Evolutionary conservation across 495 filamentous ascomycete genomes (phyloP), one percentile per base, ranked within the genome.

Genomic region (Penicillium psychrofluorescens): DNA sequence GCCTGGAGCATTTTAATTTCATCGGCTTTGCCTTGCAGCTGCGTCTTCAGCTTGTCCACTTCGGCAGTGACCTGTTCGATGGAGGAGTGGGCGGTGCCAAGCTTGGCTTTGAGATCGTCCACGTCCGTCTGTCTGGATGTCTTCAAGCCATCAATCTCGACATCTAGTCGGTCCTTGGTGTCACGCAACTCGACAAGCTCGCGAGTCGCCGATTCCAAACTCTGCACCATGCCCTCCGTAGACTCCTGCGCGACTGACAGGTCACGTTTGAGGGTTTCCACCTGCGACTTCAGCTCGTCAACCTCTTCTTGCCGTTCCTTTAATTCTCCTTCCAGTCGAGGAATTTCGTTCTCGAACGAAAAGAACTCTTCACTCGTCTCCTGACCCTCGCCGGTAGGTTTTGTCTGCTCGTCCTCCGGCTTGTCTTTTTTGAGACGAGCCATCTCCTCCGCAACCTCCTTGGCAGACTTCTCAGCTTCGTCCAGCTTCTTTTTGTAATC

Each of bases 271-370:
- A 81, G 65, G 34, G 64, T 73, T 16, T 75, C 74, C 12, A 86
- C 62, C 41, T 86, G 78, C 8, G 66, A 59, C 51, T 84, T 84
- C 12, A 91, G 74, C 13, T 70, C 68, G 30, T 76, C 73, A 29
- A 90, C 74, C 55, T 90, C 82, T 29, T 76, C 69, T 46, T 88
- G 79, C 35, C 75, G 75, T 42, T 71, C 68, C 46, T 81, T 67
- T 38, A 88, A 53, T 49, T 82, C 78, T 1, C 66, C 60, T 43
- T 82, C 73, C n/a, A 88, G 52, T 12, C 80, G 75, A 11, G 82
- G 81, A 34, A 89, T 64, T 58, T 91, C 86, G 34, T 77, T 77
- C 43, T 89, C 86, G 48, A 88, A 95, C 7, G 87, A 92, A 64
- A 95, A 95, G 64, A 95, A 83, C 15, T 95, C 88, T 54, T 91